Conservation (phyloP, 148 eudicot species). For the Camellia sinensis region DNA sequence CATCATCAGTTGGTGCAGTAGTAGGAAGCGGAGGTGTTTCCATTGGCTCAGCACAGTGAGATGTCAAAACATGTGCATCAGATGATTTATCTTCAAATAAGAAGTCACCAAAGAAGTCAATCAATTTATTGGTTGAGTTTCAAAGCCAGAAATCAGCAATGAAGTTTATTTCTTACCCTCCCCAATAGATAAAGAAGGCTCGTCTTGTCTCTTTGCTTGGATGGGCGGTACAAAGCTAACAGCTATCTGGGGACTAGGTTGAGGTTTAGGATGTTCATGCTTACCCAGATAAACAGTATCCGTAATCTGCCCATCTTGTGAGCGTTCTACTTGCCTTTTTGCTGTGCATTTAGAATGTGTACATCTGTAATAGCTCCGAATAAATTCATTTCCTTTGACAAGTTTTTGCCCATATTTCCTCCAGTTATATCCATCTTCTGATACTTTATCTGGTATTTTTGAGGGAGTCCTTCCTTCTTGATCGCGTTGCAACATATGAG, state of each 20-base stretch:
- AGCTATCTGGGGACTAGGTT: conserved; percentile 37
- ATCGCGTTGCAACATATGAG: conserved; percentile 29
- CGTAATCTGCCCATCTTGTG: conserved; percentile 64
- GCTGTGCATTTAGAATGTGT: conserved; percentile 68
- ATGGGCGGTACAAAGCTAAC: conserved; percentile 37
- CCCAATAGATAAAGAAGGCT: conserved; percentile 24
- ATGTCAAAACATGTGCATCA: conserved; percentile 22
- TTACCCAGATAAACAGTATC: conserved; percentile 69
- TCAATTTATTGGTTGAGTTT: conserved; percentile 5
- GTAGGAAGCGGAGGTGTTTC: conserved; percentile 31
- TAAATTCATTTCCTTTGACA: conserved; percentile 76
- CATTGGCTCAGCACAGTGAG: conserved; percentile 32
- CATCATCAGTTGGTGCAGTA: conserved; percentile 24
- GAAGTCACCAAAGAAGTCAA: conserved; percentile 24
- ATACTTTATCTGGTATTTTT: conserved; percentile 53
- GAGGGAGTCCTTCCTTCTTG: conserved; percentile 39
- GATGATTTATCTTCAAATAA: conserved; percentile 42
- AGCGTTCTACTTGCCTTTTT: conserved; percentile 87
- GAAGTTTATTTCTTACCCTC: conserved; percentile 46
- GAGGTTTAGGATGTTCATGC: conserved; percentile 83
- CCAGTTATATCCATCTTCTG: conserved; percentile 95
- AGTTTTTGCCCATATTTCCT: conserved; percentile 94
- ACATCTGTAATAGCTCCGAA: conserved; percentile 90
- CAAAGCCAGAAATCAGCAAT: conserved; percentile 15
- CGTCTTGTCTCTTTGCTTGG: conserved; percentile 34